phyloP scores from a whole-genome alignment of 441 rosid genomes.

The Breynia disticha region DNA sequence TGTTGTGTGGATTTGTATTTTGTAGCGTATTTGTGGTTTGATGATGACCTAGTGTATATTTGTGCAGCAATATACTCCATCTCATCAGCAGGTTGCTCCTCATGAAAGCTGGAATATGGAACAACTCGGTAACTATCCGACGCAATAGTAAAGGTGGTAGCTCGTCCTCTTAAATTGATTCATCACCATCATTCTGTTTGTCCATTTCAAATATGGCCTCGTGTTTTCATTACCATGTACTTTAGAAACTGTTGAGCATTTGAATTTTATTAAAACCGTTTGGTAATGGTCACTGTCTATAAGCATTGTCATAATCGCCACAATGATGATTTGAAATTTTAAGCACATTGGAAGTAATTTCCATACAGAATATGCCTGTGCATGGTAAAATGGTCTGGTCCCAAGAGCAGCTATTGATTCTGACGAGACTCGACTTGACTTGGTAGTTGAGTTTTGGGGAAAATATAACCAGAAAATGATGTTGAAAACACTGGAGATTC shows the following conservation, averaged over 20 bases:
- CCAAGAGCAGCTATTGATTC: too few species aligned
- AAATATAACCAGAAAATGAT: too few species aligned
- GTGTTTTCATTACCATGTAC: slow-evolving; percentile 17
- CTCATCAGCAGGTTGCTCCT: slow-evolving; percentile 63
- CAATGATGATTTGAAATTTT: slow-evolving; percentile 9
- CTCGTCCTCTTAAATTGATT: slow-evolving; percentile 23
- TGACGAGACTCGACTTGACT: too few species aligned
- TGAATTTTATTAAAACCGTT: slow-evolving; percentile 10
- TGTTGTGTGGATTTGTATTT: background rate
- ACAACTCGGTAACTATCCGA: slow-evolving; percentile 49
- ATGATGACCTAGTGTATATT: slow-evolving; percentile 4
- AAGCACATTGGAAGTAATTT: too few species aligned
- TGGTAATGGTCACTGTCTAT: slow-evolving; percentile 24
- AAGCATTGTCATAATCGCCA: slow-evolving; percentile 12
- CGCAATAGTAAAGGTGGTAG: slow-evolving; percentile 36
- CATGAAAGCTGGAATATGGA: slow-evolving; percentile 87
- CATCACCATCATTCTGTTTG: slow-evolving; percentile 27
- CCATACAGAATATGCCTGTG: too few species aligned
- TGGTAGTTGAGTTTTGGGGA: too few species aligned
- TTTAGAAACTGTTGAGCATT: slow-evolving; percentile 15
- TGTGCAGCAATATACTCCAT: slow-evolving; percentile 62
- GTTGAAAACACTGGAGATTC: too few species aligned
- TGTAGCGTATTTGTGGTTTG: too few species aligned
- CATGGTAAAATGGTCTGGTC: too few species aligned
- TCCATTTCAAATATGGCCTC: slow-evolving; percentile 26